phyloP scores from a whole-genome alignment of 169 alveolate species.

The Eimeria falciformis region DNA sequence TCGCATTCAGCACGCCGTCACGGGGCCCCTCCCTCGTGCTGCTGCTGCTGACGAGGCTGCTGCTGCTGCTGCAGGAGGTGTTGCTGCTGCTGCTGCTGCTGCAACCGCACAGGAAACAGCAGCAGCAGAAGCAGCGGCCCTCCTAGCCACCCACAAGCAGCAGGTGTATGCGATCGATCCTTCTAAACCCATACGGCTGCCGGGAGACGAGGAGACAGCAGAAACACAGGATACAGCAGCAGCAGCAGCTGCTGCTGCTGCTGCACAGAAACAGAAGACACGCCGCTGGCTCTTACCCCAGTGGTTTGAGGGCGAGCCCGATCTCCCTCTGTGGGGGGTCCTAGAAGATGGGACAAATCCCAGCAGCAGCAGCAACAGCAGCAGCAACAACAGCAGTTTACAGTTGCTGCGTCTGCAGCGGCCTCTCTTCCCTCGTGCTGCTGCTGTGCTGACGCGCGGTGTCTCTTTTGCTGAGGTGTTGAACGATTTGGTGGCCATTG shows the following conservation, averaged over 20 bases:
- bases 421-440: conserved; percentile 5
- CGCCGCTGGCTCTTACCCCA: conserved; percentile 27
- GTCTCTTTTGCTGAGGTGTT: not conserved
- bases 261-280: conserved; percentile 12
- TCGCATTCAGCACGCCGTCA: not conserved
- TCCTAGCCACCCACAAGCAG: conserved; percentile 25
- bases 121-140: conserved; percentile 61
- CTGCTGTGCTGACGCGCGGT: conserved; percentile 37
- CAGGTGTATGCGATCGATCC: conserved; percentile 22
- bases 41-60: conserved; percentile 37
- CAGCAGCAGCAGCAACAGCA: not conserved
- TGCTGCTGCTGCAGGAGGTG: conserved; percentile 4
- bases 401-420: conserved; percentile 27
- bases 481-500: not conserved
- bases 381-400: not conserved
- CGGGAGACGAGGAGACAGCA: not conserved
- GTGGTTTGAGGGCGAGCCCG: conserved; percentile 44
- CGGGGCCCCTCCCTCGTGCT: not conserved
- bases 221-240: not conserved
- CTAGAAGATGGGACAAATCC: not conserved
- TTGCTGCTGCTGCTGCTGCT: conserved; percentile 35
- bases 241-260: conserved; percentile 21
- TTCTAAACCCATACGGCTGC: conserved; percentile 16
- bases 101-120: conserved; percentile 12
- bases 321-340: conserved; percentile 21